Evolutionary conservation across 73 alveolate species (phyloP).

Genomic region (Effrenium voratum): DNA sequence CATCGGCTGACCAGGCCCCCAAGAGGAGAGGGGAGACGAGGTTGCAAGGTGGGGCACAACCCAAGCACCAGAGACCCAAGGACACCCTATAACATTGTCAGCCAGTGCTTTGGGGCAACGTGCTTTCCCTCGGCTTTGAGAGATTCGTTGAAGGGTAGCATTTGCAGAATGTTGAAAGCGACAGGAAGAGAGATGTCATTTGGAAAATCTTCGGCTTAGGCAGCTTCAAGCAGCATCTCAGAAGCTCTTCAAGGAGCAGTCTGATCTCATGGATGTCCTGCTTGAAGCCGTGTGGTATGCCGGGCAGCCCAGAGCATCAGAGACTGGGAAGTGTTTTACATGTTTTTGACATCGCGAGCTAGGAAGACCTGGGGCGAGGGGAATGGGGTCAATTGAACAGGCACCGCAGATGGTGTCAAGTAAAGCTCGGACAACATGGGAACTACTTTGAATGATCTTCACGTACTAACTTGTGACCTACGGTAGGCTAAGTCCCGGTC

Average conservation of each 20-base stretch:
- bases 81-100: too few relatives aligned
- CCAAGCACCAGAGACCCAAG: too few relatives aligned
- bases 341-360: neutral
- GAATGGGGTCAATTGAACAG: neutral
- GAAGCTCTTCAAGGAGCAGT: neutral
- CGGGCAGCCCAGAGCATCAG: neutral
- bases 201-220: constrained; percentile 21
- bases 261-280: neutral
- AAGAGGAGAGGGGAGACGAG: too few relatives aligned
- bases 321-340: neutral
- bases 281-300: constrained; percentile 38
- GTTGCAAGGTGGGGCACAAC: too few relatives aligned
- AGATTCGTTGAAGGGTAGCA: too few relatives aligned
- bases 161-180: too few relatives aligned
- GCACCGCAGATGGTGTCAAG: neutral
- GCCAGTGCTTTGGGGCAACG: too few relatives aligned
- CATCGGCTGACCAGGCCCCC: too few relatives aligned
- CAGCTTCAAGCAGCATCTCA: neutral
- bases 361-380: neutral
- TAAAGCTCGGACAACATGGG: too few relatives aligned
- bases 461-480: neutral
- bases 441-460: too few relatives aligned
- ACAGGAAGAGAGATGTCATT: too few relatives aligned
- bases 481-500: neutral
- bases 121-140: too few relatives aligned